Evolutionary conservation across 139 green algal genomes (phyloP), one percentile per base, ranked within the genome.

Genomic region (Micractinium sp.): DNA sequence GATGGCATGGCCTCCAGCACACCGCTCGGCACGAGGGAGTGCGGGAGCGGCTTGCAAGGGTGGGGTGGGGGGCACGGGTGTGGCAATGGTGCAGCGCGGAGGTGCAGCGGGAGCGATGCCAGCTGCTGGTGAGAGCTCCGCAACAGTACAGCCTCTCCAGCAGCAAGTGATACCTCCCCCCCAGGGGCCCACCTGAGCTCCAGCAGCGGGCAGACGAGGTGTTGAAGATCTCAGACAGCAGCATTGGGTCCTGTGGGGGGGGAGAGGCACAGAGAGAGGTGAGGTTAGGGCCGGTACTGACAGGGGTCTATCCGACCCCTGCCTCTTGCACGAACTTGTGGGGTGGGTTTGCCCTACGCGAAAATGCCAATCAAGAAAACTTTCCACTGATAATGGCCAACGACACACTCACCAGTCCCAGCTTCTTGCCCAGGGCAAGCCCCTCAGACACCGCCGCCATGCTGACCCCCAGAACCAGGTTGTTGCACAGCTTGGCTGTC

Each of bases 391-490:
- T n/a, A 41, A n/a, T 36, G 73, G 4, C 2, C 76, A 82, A 38
- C 2, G 66, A n/a, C 78, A 22, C 1, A 27, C 83, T 47, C 83
- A 87, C 83, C 39, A 98, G 87, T 0, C 95, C 95, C 56, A 97
- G 90, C 14, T 89, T 84, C 69, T 90, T 89, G 25, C 94, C 95
- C 63, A 96, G 89, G 0, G 95, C 92, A 39, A 98, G 86, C 0
- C 87, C 95, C 90, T 98, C 95, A 5, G 90, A 82, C 25, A 95
- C 89, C 19, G 85, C 93, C 0, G 95, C 95, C 95, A 97, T 97
- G 35, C 85, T 81, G 1, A 96, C 87, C 4, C 78, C 94, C 35
- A 96, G 91, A 38, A 93, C 94, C 23, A 96, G 41, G 86, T 96
- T 96, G 90, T 96, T 92, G 76, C 85, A 89, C 33, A 92, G 31